These are phyloP conservation scores for Tulasnella sp. DNA, from an alignment of 768 basidiomycete species.

Conservation along the genomic window DNA sequence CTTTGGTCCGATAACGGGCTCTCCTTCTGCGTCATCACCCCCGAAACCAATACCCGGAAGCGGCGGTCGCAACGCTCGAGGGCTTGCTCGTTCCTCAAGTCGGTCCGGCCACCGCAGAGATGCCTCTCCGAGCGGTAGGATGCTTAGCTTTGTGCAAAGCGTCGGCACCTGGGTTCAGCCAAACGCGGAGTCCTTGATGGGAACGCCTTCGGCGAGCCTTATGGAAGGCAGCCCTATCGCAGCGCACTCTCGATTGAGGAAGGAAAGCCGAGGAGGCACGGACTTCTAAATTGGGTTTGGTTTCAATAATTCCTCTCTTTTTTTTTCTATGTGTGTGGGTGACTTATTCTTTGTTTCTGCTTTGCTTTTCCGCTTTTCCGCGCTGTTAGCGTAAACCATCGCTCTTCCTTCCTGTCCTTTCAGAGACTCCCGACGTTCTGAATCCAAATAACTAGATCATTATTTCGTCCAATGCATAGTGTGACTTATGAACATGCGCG, in stretches of 20 bases:
- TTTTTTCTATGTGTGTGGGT: background rate
- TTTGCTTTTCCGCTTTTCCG: too few relatives aligned
- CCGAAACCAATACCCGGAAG: background rate
- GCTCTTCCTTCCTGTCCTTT: too few relatives aligned
- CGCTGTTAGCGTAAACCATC: too few relatives aligned
- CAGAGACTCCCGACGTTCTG: too few relatives aligned
- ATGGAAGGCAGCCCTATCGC: background rate
- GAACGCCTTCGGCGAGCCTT: background rate
- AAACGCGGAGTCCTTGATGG: background rate
- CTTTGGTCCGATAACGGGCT: background rate
- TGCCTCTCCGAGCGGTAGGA: background rate
- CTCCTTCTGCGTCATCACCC: conserved; percentile 1
- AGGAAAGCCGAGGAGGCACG: background rate
- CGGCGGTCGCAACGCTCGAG: background rate
- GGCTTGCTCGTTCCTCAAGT: background rate
- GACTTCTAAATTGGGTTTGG: background rate
- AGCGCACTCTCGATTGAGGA: background rate
- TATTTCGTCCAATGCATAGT: too few relatives aligned
- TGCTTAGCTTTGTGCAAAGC: background rate
- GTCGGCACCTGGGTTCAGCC: background rate
- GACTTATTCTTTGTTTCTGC: background rate
- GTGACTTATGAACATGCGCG: too few relatives aligned
- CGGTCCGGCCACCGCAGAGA: background rate
- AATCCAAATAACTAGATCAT: too few relatives aligned
- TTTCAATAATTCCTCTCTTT: background rate